Percentiles rank a stretch among this genome's conserved stretches.
These are phyloP conservation scores for Sindora glabra DNA, from an alignment of 306 rosid genomes.

Conservation along the genomic window DNA sequence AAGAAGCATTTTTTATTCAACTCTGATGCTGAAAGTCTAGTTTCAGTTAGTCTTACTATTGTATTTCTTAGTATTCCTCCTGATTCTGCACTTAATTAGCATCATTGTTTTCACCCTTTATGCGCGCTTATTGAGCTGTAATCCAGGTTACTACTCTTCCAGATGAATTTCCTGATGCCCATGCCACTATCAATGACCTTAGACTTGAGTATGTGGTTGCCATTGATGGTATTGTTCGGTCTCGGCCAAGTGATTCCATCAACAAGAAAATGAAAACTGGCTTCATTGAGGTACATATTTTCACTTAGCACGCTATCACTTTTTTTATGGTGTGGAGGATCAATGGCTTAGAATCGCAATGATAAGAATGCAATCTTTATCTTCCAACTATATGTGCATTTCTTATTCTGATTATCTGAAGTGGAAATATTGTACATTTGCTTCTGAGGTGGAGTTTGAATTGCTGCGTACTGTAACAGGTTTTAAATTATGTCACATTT, in stretches of 20 bases:
- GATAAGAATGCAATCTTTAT: neutral
- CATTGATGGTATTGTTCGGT: conserved; percentile 75
- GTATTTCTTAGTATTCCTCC: neutral
- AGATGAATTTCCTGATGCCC: conserved; percentile 79
- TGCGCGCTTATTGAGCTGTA: conserved; percentile 19
- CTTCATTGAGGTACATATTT: conserved; percentile 49
- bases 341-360: too few relatives aligned
- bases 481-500: too few relatives aligned
- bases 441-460: neutral
- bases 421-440: neutral
- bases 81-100: neutral
- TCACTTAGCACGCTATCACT: neutral
- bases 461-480: neutral
- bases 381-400: neutral
- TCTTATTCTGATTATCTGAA: neutral
- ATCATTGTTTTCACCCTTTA: neutral
- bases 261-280: conserved; percentile 88
- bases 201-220: conserved; percentile 86
- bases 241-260: conserved; percentile 69
- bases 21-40: neutral
- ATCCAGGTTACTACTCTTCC: conserved; percentile 81
- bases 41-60: neutral
- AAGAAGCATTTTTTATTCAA: neutral
- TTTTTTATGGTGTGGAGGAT: too few relatives aligned
- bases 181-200: conserved; percentile 50